A percentile compares a stretch with the other conserved stretches of the same genome.
These are phyloP conservation scores for Melampsora occidentalis DNA, from an alignment of 1,284 basidiomycete species.

Conservation along the genomic window DNA sequence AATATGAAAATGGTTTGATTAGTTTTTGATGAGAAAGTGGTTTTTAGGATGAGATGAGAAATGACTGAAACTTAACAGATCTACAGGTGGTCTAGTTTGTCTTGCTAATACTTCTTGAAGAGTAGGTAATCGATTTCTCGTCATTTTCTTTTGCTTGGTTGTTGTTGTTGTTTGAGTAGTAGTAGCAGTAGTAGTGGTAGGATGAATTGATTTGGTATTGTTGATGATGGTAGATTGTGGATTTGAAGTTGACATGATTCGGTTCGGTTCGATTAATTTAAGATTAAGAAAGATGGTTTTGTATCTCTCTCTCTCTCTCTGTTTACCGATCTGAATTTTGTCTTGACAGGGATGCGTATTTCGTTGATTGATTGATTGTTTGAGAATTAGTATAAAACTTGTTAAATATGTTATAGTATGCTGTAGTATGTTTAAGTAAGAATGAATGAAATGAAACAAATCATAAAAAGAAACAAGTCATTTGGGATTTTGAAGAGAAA, in stretches of 20 bases:
- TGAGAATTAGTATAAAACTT: no score
- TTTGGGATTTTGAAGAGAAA: no score
- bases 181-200: background rate
- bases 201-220: background rate
- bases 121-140: slow-evolving; percentile 34
- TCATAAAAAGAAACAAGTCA: no score
- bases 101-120: slow-evolving; percentile 40
- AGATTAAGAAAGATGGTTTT: no score
- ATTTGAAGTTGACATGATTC: background rate
- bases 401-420: no score
- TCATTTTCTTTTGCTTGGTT: slow-evolving; percentile 35
- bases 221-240: background rate
- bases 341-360: no score
- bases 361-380: no score
- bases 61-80: slow-evolving; percentile 64
- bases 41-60: background rate
- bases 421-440: no score
- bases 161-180: background rate
- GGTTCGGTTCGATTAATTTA: background rate
- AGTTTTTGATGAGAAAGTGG: background rate
- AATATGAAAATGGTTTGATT: slow-evolving; percentile 3
- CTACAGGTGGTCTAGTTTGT: slow-evolving; percentile 83
- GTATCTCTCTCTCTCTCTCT: no score
- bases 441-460: no score
- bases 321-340: no score